A percentile compares a stretch with the other conserved stretches of the same genome.
phyloP scores from a whole-genome alignment of 2,329 filamentous ascomycete species.

The Fusarium drepaniforme region DNA sequence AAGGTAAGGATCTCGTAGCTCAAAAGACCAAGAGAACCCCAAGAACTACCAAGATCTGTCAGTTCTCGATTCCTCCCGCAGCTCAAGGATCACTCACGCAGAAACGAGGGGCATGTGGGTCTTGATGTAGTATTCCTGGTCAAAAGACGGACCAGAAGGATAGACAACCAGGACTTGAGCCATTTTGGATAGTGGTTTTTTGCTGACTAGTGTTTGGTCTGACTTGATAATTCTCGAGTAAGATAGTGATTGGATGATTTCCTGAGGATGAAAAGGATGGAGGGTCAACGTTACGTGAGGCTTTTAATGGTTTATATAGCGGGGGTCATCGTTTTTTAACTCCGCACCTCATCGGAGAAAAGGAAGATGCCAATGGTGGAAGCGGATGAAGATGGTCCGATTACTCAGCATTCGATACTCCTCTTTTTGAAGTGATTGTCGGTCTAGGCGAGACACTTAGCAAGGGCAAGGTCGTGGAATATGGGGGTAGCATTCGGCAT shows the following conservation, averaged over 20 bases:
- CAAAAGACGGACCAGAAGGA: constrained; percentile 42
- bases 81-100: constrained; percentile 25
- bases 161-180: constrained; percentile 43
- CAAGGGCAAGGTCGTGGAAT: not conserved
- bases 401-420: not conserved
- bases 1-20: constrained; percentile 40
- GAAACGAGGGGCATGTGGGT: constrained; percentile 44
- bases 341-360: not conserved
- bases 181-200: constrained; percentile 23
- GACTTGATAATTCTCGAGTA: not conserved
- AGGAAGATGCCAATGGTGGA: not conserved
- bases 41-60: constrained; percentile 25
- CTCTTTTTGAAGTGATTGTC: not conserved
- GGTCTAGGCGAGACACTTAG: not conserved
- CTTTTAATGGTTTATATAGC: constrained; percentile 2
- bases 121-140: constrained; percentile 43
- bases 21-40: constrained; percentile 33
- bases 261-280: not conserved
- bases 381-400: not conserved
- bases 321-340: not conserved
- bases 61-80: not conserved
- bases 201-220: not conserved
- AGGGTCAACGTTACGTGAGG: not conserved
- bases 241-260: not conserved
- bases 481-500: not conserved